These are phyloP conservation scores for Lentithecium fluviatile DNA, from an alignment of 495 filamentous ascomycete species.

Conservation along the genomic window DNA sequence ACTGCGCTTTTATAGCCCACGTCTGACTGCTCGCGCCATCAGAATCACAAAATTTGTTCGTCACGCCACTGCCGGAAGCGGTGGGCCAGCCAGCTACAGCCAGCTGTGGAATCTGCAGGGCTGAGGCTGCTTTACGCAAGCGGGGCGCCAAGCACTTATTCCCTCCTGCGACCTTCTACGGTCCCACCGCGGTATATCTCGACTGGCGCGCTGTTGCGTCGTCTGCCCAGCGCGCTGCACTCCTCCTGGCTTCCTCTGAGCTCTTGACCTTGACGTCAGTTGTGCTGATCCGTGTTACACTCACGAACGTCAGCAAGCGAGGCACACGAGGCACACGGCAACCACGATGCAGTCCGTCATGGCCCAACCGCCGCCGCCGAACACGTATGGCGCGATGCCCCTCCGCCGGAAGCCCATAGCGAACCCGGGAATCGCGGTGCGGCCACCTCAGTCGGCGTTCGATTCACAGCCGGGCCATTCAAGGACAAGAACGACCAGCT, in stretches of 20 bases:
- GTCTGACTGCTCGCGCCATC: neutral
- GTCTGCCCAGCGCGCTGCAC: neutral
- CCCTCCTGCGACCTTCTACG: neutral
- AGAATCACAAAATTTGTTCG: conserved; percentile 1
- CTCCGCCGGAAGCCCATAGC: conserved; percentile 26
- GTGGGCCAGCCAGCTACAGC: no score
- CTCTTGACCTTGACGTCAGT: conserved; percentile 6
- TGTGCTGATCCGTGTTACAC: conserved; percentile 24
- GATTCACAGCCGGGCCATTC: conserved; percentile 24
- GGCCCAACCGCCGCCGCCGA: conserved; percentile 12
- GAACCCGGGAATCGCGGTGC: conserved; percentile 16
- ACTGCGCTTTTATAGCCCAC: neutral
- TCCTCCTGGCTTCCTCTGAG: conserved; percentile 15
- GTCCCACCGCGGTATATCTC: neutral
- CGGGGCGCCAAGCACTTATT: neutral
- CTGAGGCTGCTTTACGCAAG: conserved; percentile 5
- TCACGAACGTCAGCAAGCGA: neutral
- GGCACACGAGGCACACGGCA: neutral
- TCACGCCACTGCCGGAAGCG: conserved; percentile 2
- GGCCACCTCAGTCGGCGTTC: conserved; percentile 17
- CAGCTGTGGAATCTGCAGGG: conserved; percentile 17
- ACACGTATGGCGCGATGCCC: conserved; percentile 12
- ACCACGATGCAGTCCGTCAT: conserved; percentile 23
- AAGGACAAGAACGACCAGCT: conserved; percentile 37
- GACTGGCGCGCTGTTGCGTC: neutral